Conservation (phyloP, 2,329 filamentous ascomycete species). For the Amesomyces nigricolor region DNA sequence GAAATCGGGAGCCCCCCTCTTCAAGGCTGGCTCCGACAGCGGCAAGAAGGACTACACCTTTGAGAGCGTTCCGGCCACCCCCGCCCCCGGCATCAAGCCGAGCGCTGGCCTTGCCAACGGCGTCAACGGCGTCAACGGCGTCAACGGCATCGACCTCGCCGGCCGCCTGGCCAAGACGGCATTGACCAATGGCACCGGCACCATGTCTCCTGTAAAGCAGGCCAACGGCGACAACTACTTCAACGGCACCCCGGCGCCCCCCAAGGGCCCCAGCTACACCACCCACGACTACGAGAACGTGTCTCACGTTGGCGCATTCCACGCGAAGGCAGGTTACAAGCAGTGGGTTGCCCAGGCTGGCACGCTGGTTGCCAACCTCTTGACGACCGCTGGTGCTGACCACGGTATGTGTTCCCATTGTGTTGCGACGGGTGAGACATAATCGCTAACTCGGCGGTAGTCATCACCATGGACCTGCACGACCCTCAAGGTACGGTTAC, state of each 20-base stretch:
- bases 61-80: slow-evolving; percentile 85
- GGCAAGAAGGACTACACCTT: slow-evolving; percentile 61
- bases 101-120: slow-evolving; percentile 66
- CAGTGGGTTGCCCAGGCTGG: slow-evolving; percentile 98
- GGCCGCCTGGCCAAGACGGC: slow-evolving; percentile 30
- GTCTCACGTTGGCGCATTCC: slow-evolving; percentile 51
- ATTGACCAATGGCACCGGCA: slow-evolving; percentile 10
- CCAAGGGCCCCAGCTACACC: slow-evolving; percentile 37
- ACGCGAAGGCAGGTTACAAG: slow-evolving; percentile 91
- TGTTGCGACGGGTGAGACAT: not conserved
- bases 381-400: slow-evolving; percentile 93
- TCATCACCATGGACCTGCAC: slow-evolving; percentile 95
- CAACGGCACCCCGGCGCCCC: not conserved
- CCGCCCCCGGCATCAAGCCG: slow-evolving; percentile 62
- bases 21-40: slow-evolving; percentile 37
- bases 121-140: slow-evolving; percentile 53
- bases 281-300: slow-evolving; percentile 62
- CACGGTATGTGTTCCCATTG: slow-evolving; percentile 53
- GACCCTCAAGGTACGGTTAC: slow-evolving; percentile 60
- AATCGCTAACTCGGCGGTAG: slow-evolving; percentile 29
- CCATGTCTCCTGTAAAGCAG: no score
- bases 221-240: slow-evolving; percentile 3
- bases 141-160: slow-evolving; percentile 68
- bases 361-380: slow-evolving; percentile 85
- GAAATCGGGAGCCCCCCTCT: slow-evolving; percentile 83